Conservation (phyloP, 768 basidiomycete species). For the Ramaria rubella region DNA sequence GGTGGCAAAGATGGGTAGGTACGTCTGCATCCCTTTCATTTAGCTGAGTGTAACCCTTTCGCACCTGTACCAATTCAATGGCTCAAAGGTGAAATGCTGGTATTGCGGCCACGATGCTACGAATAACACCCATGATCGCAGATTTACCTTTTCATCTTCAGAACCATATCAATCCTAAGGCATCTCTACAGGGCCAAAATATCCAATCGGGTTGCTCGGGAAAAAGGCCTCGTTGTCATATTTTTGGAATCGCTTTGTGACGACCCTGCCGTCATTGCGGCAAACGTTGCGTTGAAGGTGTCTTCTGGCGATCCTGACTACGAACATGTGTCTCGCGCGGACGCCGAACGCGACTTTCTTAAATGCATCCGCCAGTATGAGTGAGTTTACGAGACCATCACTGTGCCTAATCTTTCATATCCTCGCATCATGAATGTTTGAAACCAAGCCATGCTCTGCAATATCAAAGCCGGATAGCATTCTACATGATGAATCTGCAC, state of each 20-base stretch:
- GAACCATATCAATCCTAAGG: not conserved
- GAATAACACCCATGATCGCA: slow-evolving; percentile 75
- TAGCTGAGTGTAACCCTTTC: slow-evolving; percentile 1
- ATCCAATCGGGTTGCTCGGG: slow-evolving; percentile 72
- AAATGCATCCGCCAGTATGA: slow-evolving; percentile 92
- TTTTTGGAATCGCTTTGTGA: slow-evolving; percentile 95
- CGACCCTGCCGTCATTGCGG: slow-evolving; percentile 89
- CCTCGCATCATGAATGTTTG: slow-evolving; percentile 92
- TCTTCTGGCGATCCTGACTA: slow-evolving; percentile 97
- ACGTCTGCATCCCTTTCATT: not conserved
- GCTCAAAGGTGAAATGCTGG: slow-evolving; percentile 95
- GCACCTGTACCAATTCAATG: slow-evolving; percentile 72
- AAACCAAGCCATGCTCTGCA: slow-evolving; percentile 73
- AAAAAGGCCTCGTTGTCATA: slow-evolving; percentile 81
- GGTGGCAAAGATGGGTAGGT: slow-evolving; percentile 67
- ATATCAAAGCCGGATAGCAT: slow-evolving; percentile 97
- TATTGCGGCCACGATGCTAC: slow-evolving; percentile 99
- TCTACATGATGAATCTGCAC: slow-evolving; percentile 98
- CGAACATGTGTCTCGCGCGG: slow-evolving; percentile 76
- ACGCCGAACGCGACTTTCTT: slow-evolving; percentile 85
- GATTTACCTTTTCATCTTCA: slow-evolving; percentile 35
- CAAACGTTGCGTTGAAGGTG: slow-evolving; percentile 95
- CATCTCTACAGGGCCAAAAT: slow-evolving; percentile 60
- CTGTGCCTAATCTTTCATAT: slow-evolving; percentile 85
- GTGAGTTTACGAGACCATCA: slow-evolving; percentile 90